These are phyloP conservation scores for Limonium bicolor DNA, from an alignment of 148 eudicot species.

Conservation along the genomic window DNA sequence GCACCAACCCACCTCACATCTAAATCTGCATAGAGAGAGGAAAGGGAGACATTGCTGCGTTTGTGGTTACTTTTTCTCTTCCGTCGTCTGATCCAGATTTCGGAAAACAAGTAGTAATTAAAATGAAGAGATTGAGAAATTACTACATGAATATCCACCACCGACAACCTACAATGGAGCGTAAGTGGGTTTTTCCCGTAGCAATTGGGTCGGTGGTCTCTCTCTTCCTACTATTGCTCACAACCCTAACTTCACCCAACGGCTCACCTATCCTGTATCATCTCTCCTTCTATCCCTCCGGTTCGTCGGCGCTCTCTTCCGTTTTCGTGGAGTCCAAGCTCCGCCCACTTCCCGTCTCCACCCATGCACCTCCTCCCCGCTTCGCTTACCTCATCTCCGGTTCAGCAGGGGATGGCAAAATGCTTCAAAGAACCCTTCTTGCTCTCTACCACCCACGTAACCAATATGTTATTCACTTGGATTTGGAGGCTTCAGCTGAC, in stretches of 20 bases:
- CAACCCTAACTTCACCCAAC: conserved; percentile 43
- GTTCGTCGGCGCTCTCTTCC: conserved; percentile 18
- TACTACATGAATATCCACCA: conserved; percentile 31
- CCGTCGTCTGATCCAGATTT: too few relatives aligned
- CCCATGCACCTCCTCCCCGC: conserved; percentile 53
- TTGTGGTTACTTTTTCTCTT: too few relatives aligned
- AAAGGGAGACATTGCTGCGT: too few relatives aligned
- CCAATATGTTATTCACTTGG: conserved; percentile 72
- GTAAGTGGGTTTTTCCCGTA: conserved; percentile 60
- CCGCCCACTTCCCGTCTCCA: conserved; percentile 26
- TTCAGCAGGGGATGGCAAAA: conserved; percentile 48
- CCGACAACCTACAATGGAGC: conserved; percentile 16
- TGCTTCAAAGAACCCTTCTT: conserved; percentile 43
- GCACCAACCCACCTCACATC: too few relatives aligned
- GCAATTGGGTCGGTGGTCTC: conserved; percentile 38
- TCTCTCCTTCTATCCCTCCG: conserved; percentile 13
- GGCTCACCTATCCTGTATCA: conserved; percentile 23
- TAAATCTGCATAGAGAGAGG: too few relatives aligned
- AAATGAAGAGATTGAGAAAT: conserved; percentile 52
- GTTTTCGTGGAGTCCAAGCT: conserved; percentile 64
- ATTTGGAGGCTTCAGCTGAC: conserved; percentile 42
- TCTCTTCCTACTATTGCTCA: conserved; percentile 41
- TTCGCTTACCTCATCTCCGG: conserved; percentile 81
- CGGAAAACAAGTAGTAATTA: too few relatives aligned
- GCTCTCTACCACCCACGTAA: conserved; percentile 72